Evolutionary conservation across 345 rosid species (phyloP), one percentile per base, ranked within the genome.

Genomic region (Aethionema arabicum): DNA sequence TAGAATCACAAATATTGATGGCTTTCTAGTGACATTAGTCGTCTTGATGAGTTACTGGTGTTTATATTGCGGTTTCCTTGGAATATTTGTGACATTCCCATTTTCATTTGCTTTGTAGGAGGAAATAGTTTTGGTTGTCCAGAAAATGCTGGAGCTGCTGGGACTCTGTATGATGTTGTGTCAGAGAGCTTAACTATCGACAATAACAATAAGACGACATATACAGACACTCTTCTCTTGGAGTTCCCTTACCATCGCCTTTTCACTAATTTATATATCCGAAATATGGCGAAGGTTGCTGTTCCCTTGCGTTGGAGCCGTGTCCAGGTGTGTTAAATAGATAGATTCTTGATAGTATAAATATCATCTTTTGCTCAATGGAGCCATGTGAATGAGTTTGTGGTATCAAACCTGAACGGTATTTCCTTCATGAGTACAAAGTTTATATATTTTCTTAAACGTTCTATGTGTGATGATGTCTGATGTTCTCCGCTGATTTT

Each of bases 231-330:
- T 35, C 91, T 93, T 65, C 91, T 93, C 45, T 66, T 90, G 59
- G 95, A 93, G 76, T 93, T 90, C 70, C 97, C 97, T 55, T 73
- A 82, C 73, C 97, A 87, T 71, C 98, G 91, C 55, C 84, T 87
- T 61, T 85, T 82, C 85, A 91, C 97, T 37, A 93, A 93, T 70
- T 77, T 93, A 75, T 85, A 89, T 72, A 72, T 93, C 70, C 76
- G 76, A 14, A 93, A 90, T 68, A 61, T 45, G 71, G 96, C 96
- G 11, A 84, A 89, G 73, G 99, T 95, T 63, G 73, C 88, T 67
- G 97, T 93, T 75, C 97, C 97, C 46, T 78, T 93, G 83, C 91
- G 89, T 48, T 93, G 99, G 99, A 85, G 99, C 70, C 97, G 99
- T 71, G 99, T 90, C 63, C 99, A 93, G 97, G 99, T 93, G 76